A percentile compares a stretch with the other conserved stretches of the same genome.
These are phyloP conservation scores for Fraxinus pennsylvanica DNA, from an alignment of 257 asterid genomes.

Conservation along the genomic window DNA sequence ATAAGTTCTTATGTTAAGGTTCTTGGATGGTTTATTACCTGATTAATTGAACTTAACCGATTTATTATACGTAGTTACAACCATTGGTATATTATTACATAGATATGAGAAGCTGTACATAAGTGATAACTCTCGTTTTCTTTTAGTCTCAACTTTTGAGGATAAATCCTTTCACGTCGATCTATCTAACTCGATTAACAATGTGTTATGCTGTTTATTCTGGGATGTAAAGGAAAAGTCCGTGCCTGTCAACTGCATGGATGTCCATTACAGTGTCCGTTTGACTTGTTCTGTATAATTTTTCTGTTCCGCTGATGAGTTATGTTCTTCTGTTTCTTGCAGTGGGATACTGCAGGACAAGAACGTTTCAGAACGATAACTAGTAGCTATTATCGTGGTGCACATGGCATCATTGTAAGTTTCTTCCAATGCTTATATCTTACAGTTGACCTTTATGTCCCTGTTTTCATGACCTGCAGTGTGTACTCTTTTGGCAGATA, in stretches of 20 bases:
- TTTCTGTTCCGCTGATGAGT: no score
- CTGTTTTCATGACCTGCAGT: neutral
- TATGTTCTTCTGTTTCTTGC: neutral
- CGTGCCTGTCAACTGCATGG: no score
- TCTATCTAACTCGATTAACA: neutral
- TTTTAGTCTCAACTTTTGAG: no score
- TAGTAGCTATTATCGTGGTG: conserved; percentile 63
- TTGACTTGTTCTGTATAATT: no score
- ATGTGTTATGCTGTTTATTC: neutral
- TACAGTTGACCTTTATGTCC: neutral
- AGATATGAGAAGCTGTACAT: neutral
- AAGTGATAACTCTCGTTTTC: no score
- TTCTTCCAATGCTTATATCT: neutral
- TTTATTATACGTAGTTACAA: neutral
- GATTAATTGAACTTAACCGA: neutral
- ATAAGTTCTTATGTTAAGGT: neutral
- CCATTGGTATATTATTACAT: neutral
- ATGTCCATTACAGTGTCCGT: no score
- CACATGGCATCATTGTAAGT: conserved; percentile 59
- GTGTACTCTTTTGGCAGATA: conserved; percentile 3
- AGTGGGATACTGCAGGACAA: conserved; percentile 70
- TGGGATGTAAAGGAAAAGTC: neutral
- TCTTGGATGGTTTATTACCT: neutral
- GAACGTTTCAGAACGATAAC: conserved; percentile 61
- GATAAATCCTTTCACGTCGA: neutral